Evolutionary conservation across 2,329 filamentous ascomycete genomes (phyloP), one percentile per base, ranked within the genome.

Genomic region (Colletotrichum viniferum): DNA sequence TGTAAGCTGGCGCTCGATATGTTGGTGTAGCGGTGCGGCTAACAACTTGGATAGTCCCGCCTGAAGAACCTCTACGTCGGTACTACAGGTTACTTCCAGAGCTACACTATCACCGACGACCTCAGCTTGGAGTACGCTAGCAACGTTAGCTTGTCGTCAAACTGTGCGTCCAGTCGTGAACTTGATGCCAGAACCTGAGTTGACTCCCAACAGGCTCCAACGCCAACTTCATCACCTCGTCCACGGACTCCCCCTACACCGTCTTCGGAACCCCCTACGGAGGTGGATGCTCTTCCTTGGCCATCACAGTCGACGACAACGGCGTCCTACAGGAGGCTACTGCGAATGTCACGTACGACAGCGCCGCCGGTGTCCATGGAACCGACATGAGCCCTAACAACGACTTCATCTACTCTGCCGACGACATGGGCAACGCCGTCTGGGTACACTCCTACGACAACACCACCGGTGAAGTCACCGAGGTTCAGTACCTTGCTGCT

Each of bases 361-460:
- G 69, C 62, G 65, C 67, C 2, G 76, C 76, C 5, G 81, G 80
- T 10, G 79, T 82, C 14, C 81, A 83, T 64, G 81, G 81, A 16
- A 66, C 79, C 12, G 78, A 76, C 7, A 24, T 66, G 60, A 68
- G 73, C 34, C 69, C 77, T 8, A 73, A 79, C 60, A 78, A 78
- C 56, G 68, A 78, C 36, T 82, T 81, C 73, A 55, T 82, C 48
- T 83, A 82, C 73, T 81, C 80, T 0, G 81, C 81, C 10, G 81
- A 83, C 63, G 80, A 81, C 65, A 81, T 78, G 77, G 81, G 80
- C 30, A 81, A 82, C 71, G 78, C 80, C 5, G 79, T 83, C 12
- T 83, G 81, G 81, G 76, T 77, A 7, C 82, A 82, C 73, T 74
- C 74, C 7, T 74, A 79, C 55, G 79, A 82, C 62, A 77, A 24